Base-by-base conservation (phyloP, 768 basidiomycete genomes). In the Rhodotorula paludigena region DNA sequence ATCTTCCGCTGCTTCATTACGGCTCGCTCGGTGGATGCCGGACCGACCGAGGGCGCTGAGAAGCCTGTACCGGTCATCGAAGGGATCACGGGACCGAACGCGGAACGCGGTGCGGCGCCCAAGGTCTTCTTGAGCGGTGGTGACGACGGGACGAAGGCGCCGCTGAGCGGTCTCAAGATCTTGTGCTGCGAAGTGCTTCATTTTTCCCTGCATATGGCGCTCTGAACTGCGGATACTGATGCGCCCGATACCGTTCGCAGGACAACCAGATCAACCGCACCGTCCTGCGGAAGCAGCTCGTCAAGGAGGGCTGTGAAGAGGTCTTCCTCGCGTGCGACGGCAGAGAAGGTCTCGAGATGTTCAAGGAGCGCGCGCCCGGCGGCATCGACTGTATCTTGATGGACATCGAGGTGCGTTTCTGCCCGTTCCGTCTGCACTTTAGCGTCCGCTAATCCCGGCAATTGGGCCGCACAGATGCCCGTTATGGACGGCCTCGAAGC, bases 401-500 rank as follows among this genome's bases (percentile, higher is more conserved):
- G 69, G 69, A 71, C 36, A 62, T 71, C 61, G 69, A 66, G 68
- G 70, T 67, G 42, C 48, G 63, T 20, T 41, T 32, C 41, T 5
- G 14, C 36, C 42, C 2, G 30, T 44, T 38, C 11, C 20, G 32
- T 7, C 38, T 16, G 6, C 35, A 5, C 32, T 18, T 20, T 5
- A 12, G 15, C 49, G 3, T 8, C 10, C 3, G 32, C 61, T 57
- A 35, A 18, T 32, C 28, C 12, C 42, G 33, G 23, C n/a, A 14
- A 35, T 32, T 49, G 23, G 38, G 23, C 10, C 28, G 16, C 20
- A 5, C 41, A 69, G 66, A 74, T 72, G 68, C 68, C 74, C 3
- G 51, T 74, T 21, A 54, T 72, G 48, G 68, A 74, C 44, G 74
- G 74, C 25, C 58, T 75, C 11, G 58, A 60, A 1, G 74, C 74